Evolutionary conservation across 1,139 yeast genomes (phyloP), one percentile per base, ranked within the genome.

Genomic region (Starmera stellimalicola): DNA sequence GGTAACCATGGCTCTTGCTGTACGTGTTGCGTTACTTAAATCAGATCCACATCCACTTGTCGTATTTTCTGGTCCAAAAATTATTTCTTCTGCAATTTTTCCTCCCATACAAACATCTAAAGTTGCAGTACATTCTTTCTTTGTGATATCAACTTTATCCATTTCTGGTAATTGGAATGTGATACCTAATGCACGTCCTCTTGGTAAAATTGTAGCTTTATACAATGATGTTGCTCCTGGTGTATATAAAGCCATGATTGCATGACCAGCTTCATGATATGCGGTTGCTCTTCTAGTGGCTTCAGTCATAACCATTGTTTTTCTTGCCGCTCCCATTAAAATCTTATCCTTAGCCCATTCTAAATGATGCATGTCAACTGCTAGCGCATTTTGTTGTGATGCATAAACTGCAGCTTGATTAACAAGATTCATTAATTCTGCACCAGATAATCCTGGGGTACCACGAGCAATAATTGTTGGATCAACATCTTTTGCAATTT

Each of bases 301-400:
- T 57, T 91, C 96, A 18, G 98, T 88, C 61, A 91, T 73, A 33
- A 91, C 96, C 97, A 88, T 88, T 33, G 95, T 84, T 61, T 84
- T 84, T 57, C 94, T 81, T 43, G 95, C 99, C 24, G 97, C 98
- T 34, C 99, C 99, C 82, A 93, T 77, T 51, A 93, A 65, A 39
- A 93, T 91, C 62, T 91, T 91, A 58, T 91, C 99, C 58, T 93
- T 93, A 31, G 99, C 98, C 98, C 98, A 93, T 59, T 91, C 99
- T 45, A 91, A 78, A 59, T 93, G 97, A 31, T 60, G 56, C 95
- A 85, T 84, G 52, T 80, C 85, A 24, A 91, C 98, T 10, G 91
- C 71, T 22, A 87, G 73, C 0, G 97, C 97, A 48, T 84, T 81
- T 51, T 80, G 74, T 55, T 87, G 95, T 16, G 96, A 85, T 0